Conservation (phyloP, 1,284 basidiomycete genomes). For the Heterobasidion annosum region DNA sequence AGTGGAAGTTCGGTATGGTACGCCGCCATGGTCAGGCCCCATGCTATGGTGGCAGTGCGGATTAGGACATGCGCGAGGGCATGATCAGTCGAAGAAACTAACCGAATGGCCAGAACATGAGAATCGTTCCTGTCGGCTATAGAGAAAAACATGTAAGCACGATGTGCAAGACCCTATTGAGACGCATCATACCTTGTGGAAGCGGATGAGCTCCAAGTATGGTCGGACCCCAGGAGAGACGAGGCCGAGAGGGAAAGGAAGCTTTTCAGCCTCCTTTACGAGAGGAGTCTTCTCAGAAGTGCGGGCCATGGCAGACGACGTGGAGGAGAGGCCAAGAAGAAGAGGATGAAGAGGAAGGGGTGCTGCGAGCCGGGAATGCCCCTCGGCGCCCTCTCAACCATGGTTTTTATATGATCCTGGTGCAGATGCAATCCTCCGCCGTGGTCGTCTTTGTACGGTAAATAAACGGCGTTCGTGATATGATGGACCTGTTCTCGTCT, state of each 20-base stretch:
- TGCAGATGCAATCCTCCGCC: neutral
- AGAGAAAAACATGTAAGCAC: neutral
- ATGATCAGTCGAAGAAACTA: neutral
- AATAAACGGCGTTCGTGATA: neutral
- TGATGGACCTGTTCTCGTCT: neutral
- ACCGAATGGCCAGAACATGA: conserved; percentile 50
- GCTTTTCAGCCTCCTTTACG: neutral
- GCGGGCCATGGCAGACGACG: neutral
- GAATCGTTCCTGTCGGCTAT: conserved; percentile 38
- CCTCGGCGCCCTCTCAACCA: neutral
- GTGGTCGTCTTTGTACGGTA: neutral
- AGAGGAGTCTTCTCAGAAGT: neutral
- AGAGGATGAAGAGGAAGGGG: neutral
- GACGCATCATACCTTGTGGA: conserved; percentile 31
- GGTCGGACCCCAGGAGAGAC: conserved; percentile 19
- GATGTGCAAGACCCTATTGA: neutral
- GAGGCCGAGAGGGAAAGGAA: conserved; percentile 12
- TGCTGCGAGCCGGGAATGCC: no score
- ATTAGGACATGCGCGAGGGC: neutral
- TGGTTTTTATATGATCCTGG: neutral
- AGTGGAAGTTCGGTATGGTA: conserved; percentile 9
- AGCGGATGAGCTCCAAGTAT: conserved; percentile 40
- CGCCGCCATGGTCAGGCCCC: conserved; percentile 15
- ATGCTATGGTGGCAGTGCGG: conserved; percentile 6
- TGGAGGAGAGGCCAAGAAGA: neutral